Evolutionary conservation across 2,329 filamentous ascomycete genomes (phyloP).

Genomic region (Xylariaceae sp.): DNA sequence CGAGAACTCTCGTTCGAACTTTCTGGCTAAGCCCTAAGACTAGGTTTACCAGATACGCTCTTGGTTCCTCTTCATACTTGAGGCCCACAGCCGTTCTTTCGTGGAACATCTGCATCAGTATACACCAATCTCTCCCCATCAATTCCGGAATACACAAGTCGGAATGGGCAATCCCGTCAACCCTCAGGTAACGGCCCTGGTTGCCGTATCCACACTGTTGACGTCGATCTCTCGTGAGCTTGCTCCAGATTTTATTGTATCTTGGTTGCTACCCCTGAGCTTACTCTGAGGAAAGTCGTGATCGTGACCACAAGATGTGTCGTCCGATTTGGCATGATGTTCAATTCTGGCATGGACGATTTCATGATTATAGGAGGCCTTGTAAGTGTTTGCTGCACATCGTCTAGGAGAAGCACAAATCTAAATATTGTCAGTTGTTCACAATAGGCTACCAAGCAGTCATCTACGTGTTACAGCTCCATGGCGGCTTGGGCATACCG

Average conservation of each 20-base stretch:
- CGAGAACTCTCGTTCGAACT: too few species aligned
- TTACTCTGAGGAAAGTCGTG: constrained; percentile 9
- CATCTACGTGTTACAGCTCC: constrained; percentile 13
- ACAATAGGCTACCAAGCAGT: constrained; percentile 19
- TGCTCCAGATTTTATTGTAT: not conserved
- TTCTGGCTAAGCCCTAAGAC: too few species aligned
- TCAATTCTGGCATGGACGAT: constrained; percentile 20
- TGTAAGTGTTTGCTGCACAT: constrained; percentile 6
- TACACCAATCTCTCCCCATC: not conserved
- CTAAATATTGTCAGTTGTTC: constrained; percentile 12
- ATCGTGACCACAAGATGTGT: constrained; percentile 14
- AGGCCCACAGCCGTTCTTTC: not conserved
- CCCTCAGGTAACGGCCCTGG: constrained; percentile 15
- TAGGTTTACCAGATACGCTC: too few species aligned
- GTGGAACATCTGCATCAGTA: not conserved
- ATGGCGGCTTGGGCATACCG: constrained; percentile 19
- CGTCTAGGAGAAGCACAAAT: not conserved
- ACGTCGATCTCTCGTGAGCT: constrained; percentile 19
- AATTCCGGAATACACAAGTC: not conserved
- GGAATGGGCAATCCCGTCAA: constrained; percentile 6
- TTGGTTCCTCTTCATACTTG: not conserved
- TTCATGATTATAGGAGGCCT: constrained; percentile 22
- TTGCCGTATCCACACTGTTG: constrained; percentile 15
- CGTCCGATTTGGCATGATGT: constrained; percentile 20
- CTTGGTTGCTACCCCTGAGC: too few species aligned